Percentiles rank a stretch among this genome's conserved stretches.
These are phyloP conservation scores for Populus euphratica DNA, from an alignment of 345 rosid genomes.

Conservation along the genomic window DNA sequence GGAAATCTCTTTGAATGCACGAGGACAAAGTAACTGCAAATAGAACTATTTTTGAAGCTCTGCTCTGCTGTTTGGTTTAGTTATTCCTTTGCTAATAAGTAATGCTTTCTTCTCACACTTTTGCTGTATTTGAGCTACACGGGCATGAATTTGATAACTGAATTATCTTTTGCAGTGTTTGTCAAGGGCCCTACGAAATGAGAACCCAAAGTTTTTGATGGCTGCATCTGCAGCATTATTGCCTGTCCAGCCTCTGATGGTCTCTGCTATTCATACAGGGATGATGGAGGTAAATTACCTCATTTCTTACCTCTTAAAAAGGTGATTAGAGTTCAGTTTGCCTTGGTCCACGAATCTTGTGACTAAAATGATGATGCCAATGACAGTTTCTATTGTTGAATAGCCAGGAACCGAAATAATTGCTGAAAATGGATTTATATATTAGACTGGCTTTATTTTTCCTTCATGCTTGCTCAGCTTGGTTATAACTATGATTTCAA, in stretches of 20 bases:
- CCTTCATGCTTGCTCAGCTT: not conserved
- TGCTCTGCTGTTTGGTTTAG: not conserved
- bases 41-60: not conserved
- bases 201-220: conserved; percentile 91
- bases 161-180: conserved; percentile 53
- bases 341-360: not conserved
- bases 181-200: conserved; percentile 74
- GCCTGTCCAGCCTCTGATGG: conserved; percentile 94
- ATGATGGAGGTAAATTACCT: conserved; percentile 77
- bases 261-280: conserved; percentile 86
- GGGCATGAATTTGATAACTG: conserved; percentile 5
- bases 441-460: not conserved
- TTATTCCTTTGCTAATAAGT: too few species aligned
- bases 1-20: not conserved
- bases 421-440: not conserved
- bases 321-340: not conserved
- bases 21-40: not conserved
- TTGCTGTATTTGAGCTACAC: conserved; percentile 3
- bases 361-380: not conserved
- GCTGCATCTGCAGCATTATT: conserved; percentile 81
- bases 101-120: not conserved
- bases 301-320: not conserved
- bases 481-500: not conserved
- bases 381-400: not conserved
- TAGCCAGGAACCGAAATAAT: not conserved